Conservation (phyloP, 2,329 filamentous ascomycete genomes). For the Penicillium sclerotigenum region DNA sequence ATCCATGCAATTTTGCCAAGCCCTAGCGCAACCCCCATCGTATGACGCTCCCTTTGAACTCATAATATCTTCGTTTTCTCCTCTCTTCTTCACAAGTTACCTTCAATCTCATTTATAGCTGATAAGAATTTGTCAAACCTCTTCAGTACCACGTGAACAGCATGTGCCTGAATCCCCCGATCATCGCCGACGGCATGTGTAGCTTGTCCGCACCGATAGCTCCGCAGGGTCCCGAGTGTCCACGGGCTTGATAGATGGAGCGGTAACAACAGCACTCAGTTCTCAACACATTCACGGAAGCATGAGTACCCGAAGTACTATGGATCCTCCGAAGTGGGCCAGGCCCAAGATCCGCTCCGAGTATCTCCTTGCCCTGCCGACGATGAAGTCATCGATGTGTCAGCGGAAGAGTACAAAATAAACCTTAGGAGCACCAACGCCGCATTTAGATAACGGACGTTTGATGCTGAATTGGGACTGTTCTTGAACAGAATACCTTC, state of each 20-base stretch:
- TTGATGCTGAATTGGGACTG: neutral
- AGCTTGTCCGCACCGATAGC: slow-evolving; percentile 13
- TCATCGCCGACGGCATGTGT: slow-evolving; percentile 12
- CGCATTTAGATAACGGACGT: neutral
- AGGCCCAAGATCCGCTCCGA: slow-evolving; percentile 12
- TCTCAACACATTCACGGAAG: slow-evolving; percentile 9
- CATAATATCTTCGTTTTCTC: neutral
- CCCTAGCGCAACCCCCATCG: neutral
- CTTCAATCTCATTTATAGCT: neutral
- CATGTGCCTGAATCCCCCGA: slow-evolving; percentile 13
- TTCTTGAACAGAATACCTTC: neutral
- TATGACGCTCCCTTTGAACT: neutral
- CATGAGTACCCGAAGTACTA: slow-evolving; percentile 6
- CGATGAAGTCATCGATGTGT: slow-evolving; percentile 26
- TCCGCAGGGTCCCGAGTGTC: slow-evolving; percentile 21
- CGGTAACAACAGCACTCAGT: neutral
- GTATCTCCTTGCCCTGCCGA: slow-evolving; percentile 10
- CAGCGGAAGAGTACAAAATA: slow-evolving; percentile 15
- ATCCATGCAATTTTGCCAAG: slow-evolving; percentile 3
- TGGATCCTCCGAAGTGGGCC: slow-evolving; percentile 11
- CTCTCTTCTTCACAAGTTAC: neutral
- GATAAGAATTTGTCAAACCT: neutral
- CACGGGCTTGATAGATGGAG: slow-evolving; percentile 8
- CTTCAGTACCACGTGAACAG: slow-evolving; percentile 11
- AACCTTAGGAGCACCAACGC: neutral